phyloP scores from a whole-genome alignment of 352 stramenopile genomes.

The Halophytophthora polymorphica region DNA sequence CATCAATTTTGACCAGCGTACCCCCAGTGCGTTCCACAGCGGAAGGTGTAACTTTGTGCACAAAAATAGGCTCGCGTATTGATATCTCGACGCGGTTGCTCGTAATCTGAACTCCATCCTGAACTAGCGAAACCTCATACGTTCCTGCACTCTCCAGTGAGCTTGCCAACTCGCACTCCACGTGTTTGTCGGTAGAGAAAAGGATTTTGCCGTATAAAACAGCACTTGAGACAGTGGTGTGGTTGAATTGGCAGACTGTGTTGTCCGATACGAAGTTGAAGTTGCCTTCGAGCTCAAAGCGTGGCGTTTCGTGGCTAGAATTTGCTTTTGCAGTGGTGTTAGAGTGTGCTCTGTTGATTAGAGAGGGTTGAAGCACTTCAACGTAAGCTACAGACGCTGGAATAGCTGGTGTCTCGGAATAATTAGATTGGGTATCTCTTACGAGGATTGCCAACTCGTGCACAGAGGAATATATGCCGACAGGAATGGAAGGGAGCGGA shows the following conservation, averaged over 20 bases:
- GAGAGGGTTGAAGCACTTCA: conserved; percentile 23
- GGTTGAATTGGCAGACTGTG: conserved; percentile 23
- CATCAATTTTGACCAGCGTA: conserved; percentile 30
- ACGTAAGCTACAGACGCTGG: conserved; percentile 8
- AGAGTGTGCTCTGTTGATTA: conserved; percentile 17
- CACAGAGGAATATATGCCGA: conserved; percentile 14
- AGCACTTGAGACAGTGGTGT: conserved; percentile 1
- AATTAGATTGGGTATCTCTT: neutral
- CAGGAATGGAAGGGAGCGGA: conserved; percentile 19
- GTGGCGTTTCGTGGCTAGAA: neutral
- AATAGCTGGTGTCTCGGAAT: neutral
- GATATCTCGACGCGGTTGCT: conserved; percentile 18
- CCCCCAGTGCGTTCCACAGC: conserved; percentile 20
- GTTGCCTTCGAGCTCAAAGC: conserved; percentile 26
- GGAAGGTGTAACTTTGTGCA: conserved; percentile 20
- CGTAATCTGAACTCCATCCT: conserved; percentile 23
- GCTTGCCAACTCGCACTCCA: conserved; percentile 21
- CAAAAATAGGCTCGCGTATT: conserved; percentile 8
- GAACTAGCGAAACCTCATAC: conserved; percentile 25
- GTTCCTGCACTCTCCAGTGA: neutral
- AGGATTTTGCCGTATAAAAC: conserved; percentile 7
- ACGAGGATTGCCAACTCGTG: conserved; percentile 23
- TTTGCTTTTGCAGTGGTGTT: conserved; percentile 8
- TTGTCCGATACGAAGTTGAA: conserved; percentile 25
- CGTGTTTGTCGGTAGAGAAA: conserved; percentile 14